Percentiles rank a stretch among this genome's conserved stretches.
Evolutionary conservation across 768 basidiomycete genomes (phyloP).

Genomic region (Ephemerocybe angulata): DNA sequence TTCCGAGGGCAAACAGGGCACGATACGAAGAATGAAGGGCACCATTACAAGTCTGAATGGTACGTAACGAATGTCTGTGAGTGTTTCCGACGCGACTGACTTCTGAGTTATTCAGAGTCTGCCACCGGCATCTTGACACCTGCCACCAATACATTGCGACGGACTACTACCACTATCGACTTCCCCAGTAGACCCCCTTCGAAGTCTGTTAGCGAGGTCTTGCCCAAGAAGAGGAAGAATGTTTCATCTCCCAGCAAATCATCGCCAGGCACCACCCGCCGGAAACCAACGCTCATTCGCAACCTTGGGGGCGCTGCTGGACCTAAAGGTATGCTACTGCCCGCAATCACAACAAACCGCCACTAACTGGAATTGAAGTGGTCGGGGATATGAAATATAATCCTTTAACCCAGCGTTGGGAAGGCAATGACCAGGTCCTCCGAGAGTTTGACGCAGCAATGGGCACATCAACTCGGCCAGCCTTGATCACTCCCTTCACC

Average conservation of each 20-base stretch:
- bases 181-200: constrained; percentile 37
- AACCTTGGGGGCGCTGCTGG: constrained; percentile 66
- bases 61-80: constrained; percentile 22
- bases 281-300: constrained; percentile 86
- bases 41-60: constrained; percentile 44
- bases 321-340: constrained; percentile 62
- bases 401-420: constrained; percentile 85
- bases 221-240: constrained; percentile 52
- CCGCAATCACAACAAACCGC: neutral
- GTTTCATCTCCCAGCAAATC: constrained; percentile 21
- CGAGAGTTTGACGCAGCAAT: constrained; percentile 87
- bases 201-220: constrained; percentile 25
- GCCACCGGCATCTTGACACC: constrained; percentile 31
- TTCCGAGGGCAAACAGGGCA: constrained; percentile 43
- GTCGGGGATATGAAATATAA: constrained; percentile 99
- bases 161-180: constrained; percentile 53
- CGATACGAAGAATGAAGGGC: constrained; percentile 54
- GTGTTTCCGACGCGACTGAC: constrained; percentile 10
- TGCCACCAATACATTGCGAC: constrained; percentile 53
- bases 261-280: constrained; percentile 45
- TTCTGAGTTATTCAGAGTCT: constrained; percentile 21
- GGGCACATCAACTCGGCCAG: constrained; percentile 83
- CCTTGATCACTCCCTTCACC: constrained; percentile 91
- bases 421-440: constrained; percentile 91
- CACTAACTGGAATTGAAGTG: constrained; percentile 44